Base-by-base conservation (phyloP, 2,329 filamentous ascomycete species). In the Sclerotinia subarctica region DNA sequence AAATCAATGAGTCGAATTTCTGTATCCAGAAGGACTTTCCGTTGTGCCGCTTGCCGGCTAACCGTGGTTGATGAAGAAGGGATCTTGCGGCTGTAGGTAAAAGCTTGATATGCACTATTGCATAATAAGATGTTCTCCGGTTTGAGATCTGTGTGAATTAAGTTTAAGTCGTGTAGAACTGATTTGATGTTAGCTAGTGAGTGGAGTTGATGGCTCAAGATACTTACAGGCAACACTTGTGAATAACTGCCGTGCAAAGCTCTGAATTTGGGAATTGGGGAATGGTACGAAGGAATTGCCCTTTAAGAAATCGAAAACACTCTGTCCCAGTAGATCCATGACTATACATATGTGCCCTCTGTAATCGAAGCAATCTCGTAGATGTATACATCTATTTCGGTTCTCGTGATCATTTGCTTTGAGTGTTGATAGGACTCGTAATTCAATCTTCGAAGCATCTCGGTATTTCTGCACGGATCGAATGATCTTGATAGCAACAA, bases 281-380 rank as follows among this genome's bases (percentile, higher is more conserved):
- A 99, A 99, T 0, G 95, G 95, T 24, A 97, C 93, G 77, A 99
- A 99, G 72, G 88, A 86, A 77, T 98, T 98, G 76, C 90, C 89
- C 82, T 99, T 99, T 59, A 99, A 84, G 74, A 99, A 99, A 80
- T 99, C 95, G 78, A 99, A 99, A 64, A 99, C 94, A 75, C 94
- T 98, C 77, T 97, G 94, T 59, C 94, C 94, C 44, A 98, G 86
- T 4, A 90, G 80, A 72, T 90, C 87, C 86, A 88, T 90, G 66
- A 90, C 87, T 69, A 90, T 90, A 83, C 95, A 99, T 73, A 99
- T 98, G 77, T 99, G 95, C 68, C 96, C 95, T 59, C 94, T 88
- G 81, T 92, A 99, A 80, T 99, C 95, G 80, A 99, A 99, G 79
- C 93, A 97, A 76, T 99, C 95, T 52, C 94, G 88, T 52, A 99